These are phyloP conservation scores for Ogataea polymorpha DNA, from an alignment of 805 yeast genomes.

Conservation along the genomic window DNA sequence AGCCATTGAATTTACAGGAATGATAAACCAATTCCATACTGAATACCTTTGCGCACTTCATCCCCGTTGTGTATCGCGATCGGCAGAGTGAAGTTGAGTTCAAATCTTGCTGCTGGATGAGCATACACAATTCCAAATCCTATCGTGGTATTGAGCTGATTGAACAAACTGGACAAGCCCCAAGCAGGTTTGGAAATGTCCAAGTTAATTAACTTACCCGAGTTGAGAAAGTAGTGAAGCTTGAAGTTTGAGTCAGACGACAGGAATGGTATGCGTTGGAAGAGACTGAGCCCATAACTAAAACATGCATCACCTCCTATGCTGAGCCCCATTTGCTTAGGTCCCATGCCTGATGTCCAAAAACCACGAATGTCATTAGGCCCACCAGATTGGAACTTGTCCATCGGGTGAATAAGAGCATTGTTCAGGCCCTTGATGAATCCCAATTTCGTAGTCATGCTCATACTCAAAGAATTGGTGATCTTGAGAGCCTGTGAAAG, in stretches of 20 bases:
- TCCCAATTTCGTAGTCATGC: conserved; percentile 28
- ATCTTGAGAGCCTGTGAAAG: conserved; percentile 34
- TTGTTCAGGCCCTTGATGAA: conserved; percentile 18
- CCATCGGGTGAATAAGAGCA: conserved; percentile 39
- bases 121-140: conserved; percentile 52
- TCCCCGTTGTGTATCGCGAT: conserved; percentile 43
- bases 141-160: conserved; percentile 35
- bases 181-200: conserved; percentile 16
- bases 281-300: conserved; percentile 44
- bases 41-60: conserved; percentile 48
- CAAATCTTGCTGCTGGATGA: conserved; percentile 58
- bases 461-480: conserved; percentile 17
- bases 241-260: conserved; percentile 44
- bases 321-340: conserved; percentile 46
- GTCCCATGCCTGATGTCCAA: conserved; percentile 50
- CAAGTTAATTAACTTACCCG: conserved; percentile 41
- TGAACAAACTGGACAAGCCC: conserved; percentile 6
- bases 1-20: conserved; percentile 37
- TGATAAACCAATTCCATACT: conserved; percentile 59
- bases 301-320: conserved; percentile 52
- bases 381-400: conserved; percentile 56
- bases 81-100: conserved; percentile 54
- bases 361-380: conserved; percentile 58
- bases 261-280: conserved; percentile 42
- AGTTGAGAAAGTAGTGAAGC: conserved; percentile 46